These are phyloP conservation scores for Talaromyces albobiverticillius DNA, from an alignment of 2,329 filamentous ascomycete genomes.

Conservation along the genomic window DNA sequence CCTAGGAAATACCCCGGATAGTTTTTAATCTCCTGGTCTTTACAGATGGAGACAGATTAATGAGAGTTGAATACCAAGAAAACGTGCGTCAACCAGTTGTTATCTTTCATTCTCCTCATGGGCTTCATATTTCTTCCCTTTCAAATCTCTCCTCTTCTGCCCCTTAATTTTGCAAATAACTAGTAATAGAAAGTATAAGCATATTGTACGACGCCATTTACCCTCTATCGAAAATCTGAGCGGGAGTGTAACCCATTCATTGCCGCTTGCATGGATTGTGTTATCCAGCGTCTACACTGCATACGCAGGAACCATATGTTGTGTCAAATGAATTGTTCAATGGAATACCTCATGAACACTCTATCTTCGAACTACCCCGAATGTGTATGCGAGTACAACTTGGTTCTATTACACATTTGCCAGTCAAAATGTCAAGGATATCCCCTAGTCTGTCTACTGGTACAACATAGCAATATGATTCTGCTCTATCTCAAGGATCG, in stretches of 20 bases:
- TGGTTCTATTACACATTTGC: not conserved
- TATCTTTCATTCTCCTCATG: not conserved
- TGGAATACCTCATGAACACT: not conserved
- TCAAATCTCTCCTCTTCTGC: too few species aligned
- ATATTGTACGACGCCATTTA: not conserved
- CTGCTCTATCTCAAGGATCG: not conserved
- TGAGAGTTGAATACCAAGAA: not conserved
- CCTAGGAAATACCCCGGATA: not conserved
- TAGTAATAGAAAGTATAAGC: not conserved
- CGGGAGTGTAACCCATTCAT: too few species aligned
- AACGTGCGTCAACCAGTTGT: not conserved
- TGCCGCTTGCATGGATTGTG: not conserved
- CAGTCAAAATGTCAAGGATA: not conserved
- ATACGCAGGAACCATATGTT: not conserved
- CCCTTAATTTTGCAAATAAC: not conserved
- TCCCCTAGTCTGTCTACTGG: not conserved
- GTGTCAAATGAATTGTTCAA: not conserved
- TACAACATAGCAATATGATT: not conserved
- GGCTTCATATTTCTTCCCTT: too few species aligned
- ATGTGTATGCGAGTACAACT: not conserved
- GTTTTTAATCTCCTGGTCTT: not conserved
- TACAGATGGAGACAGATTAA: not conserved
- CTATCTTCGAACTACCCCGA: not conserved
- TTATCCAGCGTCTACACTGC: not conserved
- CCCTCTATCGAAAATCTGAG: not conserved